Conservation (phyloP, 805 yeast species). For the Zygosaccharomyces rouxii region DNA sequence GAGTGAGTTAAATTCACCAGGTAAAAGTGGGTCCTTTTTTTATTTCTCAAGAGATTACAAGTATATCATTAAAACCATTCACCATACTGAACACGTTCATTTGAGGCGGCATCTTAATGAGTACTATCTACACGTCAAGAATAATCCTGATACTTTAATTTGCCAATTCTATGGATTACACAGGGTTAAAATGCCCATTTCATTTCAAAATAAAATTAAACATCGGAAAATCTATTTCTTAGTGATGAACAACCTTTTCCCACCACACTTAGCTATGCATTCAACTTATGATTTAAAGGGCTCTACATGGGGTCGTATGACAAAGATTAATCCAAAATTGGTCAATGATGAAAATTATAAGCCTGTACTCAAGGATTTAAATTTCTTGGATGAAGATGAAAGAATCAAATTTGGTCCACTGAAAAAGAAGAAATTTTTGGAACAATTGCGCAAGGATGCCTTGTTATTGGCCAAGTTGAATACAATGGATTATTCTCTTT, state of each 20-base stretch:
- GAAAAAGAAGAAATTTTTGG: conserved; percentile 53
- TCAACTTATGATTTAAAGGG: conserved; percentile 89
- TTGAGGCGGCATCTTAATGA: conserved; percentile 66
- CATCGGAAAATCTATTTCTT: conserved; percentile 82
- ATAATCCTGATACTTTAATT: conserved; percentile 80
- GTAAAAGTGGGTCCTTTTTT: conserved; percentile 94
- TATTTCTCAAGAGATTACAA: conserved; percentile 91
- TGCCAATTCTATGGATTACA: conserved; percentile 97
- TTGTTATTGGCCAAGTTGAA: conserved; percentile 64
- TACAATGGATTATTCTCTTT: conserved; percentile 92
- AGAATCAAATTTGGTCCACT: conserved; percentile 71
- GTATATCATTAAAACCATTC: conserved; percentile 93
- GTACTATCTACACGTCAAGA: conserved; percentile 74
- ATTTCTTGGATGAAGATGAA: conserved; percentile 71
- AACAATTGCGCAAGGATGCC: conserved; percentile 75
- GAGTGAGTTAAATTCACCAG: conserved; percentile 91
- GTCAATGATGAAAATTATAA: conserved; percentile 27
- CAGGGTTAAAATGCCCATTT: conserved; percentile 81
- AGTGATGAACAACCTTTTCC: conserved; percentile 95
- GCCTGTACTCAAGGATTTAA: conserved; percentile 75
- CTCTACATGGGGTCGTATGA: conserved; percentile 76
- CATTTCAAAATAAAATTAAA: conserved; percentile 35
- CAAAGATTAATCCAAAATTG: conserved; percentile 31
- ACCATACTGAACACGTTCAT: conserved; percentile 86
- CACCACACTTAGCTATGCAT: conserved; percentile 86